These are phyloP conservation scores for Cytospora piceae DNA, from an alignment of 2,329 filamentous ascomycete species.

Conservation along the genomic window DNA sequence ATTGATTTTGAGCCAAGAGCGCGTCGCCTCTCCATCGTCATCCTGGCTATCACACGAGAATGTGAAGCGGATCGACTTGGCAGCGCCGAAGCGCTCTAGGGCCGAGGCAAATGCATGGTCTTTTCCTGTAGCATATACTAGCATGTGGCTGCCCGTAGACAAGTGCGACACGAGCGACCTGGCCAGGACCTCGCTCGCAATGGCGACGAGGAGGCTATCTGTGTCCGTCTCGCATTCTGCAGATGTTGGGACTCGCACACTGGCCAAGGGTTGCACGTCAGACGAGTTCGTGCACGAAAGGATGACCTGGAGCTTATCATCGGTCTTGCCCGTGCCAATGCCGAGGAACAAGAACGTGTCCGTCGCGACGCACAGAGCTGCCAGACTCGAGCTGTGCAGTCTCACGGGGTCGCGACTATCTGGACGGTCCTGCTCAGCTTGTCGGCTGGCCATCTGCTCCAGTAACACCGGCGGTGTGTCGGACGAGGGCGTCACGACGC, in stretches of 20 bases:
- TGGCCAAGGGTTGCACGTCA: not conserved
- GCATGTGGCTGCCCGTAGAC: not conserved
- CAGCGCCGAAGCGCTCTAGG: not conserved
- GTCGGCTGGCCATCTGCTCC: not conserved
- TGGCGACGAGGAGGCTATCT: too few species aligned
- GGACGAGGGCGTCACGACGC: not conserved
- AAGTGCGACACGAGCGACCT: not conserved
- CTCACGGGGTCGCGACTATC: not conserved
- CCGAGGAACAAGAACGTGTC: conserved; percentile 29
- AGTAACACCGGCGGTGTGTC: not conserved
- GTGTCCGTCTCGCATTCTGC: too few species aligned
- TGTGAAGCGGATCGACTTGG: not conserved
- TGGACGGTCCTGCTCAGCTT: not conserved
- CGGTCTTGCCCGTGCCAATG: not conserved
- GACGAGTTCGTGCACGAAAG: not conserved
- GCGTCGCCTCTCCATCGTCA: too few species aligned
- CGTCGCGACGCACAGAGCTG: conserved; percentile 27
- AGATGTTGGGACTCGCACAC: not conserved
- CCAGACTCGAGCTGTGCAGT: conserved; percentile 4
- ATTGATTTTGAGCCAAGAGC: too few species aligned
- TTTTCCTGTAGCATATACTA: not conserved
- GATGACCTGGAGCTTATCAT: conserved; percentile 7
- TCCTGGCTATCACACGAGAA: not conserved
- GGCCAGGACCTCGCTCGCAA: too few species aligned
- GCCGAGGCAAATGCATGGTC: not conserved